These are phyloP conservation scores for Coemansia sp. DNA, from an alignment of 192 early-diverging fungal genomes.

Conservation along the genomic window DNA sequence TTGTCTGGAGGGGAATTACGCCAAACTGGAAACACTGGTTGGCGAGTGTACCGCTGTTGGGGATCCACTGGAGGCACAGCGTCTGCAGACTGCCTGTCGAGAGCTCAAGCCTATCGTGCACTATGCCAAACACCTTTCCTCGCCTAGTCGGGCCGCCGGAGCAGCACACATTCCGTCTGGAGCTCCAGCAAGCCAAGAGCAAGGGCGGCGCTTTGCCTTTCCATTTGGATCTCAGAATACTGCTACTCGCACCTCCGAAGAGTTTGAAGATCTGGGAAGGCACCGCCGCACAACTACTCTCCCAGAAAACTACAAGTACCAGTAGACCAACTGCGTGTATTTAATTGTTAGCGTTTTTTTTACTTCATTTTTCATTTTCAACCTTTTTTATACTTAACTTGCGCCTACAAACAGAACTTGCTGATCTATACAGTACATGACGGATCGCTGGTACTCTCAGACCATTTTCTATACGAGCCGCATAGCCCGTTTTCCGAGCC, in stretches of 20 bases:
- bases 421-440: too few relatives aligned
- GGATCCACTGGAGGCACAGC: conserved; percentile 2
- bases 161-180: conserved; percentile 18
- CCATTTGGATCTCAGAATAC: conserved; percentile 17
- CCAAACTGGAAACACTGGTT: conserved; percentile 35
- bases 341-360: conserved; percentile 3
- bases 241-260: conserved; percentile 20
- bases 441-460: too few relatives aligned
- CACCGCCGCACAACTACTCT: conserved; percentile 34
- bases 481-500: neutral
- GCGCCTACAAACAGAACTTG: too few relatives aligned
- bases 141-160: conserved; percentile 20
- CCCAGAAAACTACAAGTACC: conserved; percentile 32
- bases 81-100: conserved; percentile 26
- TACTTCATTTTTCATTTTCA: neutral
- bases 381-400: too few relatives aligned
- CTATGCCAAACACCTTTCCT: conserved; percentile 47
- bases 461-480: neutral
- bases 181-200: conserved; percentile 18
- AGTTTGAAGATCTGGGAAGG: conserved; percentile 44
- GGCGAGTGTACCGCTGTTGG: neutral
- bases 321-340: conserved; percentile 11
- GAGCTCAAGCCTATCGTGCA: conserved; percentile 55
- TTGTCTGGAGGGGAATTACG: conserved; percentile 45
- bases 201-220: conserved; percentile 7